Evolutionary conservation across 2,329 filamentous ascomycete genomes (phyloP), one percentile per base, ranked within the genome.

Genomic region (Hypomyces perniciosus): DNA sequence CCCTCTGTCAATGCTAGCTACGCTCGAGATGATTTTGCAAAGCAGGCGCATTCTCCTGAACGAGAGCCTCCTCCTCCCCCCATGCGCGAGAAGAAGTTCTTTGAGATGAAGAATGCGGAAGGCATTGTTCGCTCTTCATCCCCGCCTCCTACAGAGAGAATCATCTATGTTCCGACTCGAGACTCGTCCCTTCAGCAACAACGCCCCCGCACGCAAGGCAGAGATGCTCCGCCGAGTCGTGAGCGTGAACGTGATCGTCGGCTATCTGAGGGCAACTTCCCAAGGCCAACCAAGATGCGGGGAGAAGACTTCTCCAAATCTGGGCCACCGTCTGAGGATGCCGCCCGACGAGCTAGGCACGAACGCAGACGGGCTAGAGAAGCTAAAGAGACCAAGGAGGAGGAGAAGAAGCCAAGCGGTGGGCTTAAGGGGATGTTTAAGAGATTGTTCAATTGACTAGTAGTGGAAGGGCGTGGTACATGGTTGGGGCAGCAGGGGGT

Each of bases 1-100:
- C 66, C 40, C 28, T 44, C 70, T 45, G 75, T 71, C 55, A 64
- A 71, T 28, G 67, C 72, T 5, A 63, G 63, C 35, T 65, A 69
- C 34, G 53, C 57, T 27, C 61, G 62, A 28, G 57, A 63, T 13
- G 67, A 66, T 20, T 60, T 58, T 6, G n/a, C 60, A 31, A 65
- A 62, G 29, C 66, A 68, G 5, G 51, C 58, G 9, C 55, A 62
- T 4, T 54, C 66, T 4, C 48, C 31, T 2, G 60, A 61, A 8
- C 56, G 56, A 38, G 61, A 62, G 8, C 57, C 59, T n/a, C 33
- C 53, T n/a, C 33, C 53, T 7, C 31, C 46, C 20, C 52, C 43
- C 27, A 38, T 59, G 28, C 61, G 61, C 1, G 64, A 64, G 50
- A 74, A 69, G 64, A 71, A 62, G 46, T 73, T 73, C 59, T 74